These are phyloP conservation scores for Grigorovia transvaalensis DNA, from an alignment of 805 yeast species.

Conservation along the genomic window DNA sequence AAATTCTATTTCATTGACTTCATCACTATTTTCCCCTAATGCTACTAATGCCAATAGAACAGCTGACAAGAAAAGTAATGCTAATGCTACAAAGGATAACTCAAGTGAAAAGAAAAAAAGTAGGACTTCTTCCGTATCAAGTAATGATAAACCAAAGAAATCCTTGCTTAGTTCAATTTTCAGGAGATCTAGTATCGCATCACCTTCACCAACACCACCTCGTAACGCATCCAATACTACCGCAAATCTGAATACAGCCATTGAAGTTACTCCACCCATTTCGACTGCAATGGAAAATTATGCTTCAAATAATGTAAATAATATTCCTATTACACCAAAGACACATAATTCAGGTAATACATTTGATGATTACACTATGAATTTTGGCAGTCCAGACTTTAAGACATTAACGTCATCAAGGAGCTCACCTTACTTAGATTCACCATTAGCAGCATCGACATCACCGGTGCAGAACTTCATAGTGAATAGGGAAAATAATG, in stretches of 20 bases:
- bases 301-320: not conserved
- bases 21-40: not conserved
- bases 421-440: not conserved
- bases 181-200: slow-evolving; percentile 11
- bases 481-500: not conserved
- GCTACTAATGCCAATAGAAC: not conserved
- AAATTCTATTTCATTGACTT: not conserved
- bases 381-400: slow-evolving; percentile 1
- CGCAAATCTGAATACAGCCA: not conserved
- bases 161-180: slow-evolving; percentile 22
- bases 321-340: not conserved
- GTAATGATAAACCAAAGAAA: slow-evolving; percentile 15
- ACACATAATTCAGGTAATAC: not conserved
- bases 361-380: not conserved
- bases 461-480: not conserved
- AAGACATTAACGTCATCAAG: not conserved
- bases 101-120: not conserved
- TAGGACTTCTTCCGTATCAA: not conserved
- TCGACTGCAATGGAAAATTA: not conserved
- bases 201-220: not conserved
- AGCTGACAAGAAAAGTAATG: not conserved
- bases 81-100: not conserved
- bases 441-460: not conserved
- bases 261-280: not conserved
- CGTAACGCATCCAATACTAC: not conserved